Evolutionary conservation across 257 asterid genomes (phyloP), one percentile per base, ranked within the genome.

Genomic region (Rauvolfia tetraphylla): DNA sequence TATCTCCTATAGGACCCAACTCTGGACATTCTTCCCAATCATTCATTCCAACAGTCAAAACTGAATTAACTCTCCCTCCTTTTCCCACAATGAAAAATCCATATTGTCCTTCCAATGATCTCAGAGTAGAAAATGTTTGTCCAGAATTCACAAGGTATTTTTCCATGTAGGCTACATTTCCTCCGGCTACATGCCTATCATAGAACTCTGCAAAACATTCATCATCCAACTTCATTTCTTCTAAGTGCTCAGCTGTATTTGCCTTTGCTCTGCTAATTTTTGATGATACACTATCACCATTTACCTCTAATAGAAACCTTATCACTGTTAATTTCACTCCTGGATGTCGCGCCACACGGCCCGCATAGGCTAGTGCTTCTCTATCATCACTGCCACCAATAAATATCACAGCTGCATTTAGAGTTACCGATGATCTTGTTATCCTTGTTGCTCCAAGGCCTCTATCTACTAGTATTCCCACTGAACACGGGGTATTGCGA

Each of bases 11-110:
- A 0, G 97, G 97, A 7, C 99, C 99, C 4, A 93, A 89, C 78
- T 95, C 98, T 13, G 97, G 98, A 77, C 98, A 95, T 75, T 93
- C 98, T 68, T 95, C 96, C 98, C 98, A 92, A 70, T 95, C 99
- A 27, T 89, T 95, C 99, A 95, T 95, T 74, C 99, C 98, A 36
- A 88, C 93, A 0, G 97, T 95, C 78, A 95, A 74, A 10, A 91
- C 74, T 0, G 97, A 91, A 71, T 91, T 91, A 56, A 90, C 98
- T 81, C 98, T 81, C 65, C 98, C 95, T 1, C 91, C 98, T 39
- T 96, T 71, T 1, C 99, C 99, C 27, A 95, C 98, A 0, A 95
- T 92, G 80, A 95, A 88, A 18, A 95, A 90, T 5, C 93, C 89
- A 31, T 95, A 90, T 58, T 95, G 96, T 76, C 94, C 98, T 81